Evolutionary conservation across 2,329 filamentous ascomycete genomes (phyloP), one percentile per base, ranked within the genome.

Genomic region (Pseudocercospora macadamiae): DNA sequence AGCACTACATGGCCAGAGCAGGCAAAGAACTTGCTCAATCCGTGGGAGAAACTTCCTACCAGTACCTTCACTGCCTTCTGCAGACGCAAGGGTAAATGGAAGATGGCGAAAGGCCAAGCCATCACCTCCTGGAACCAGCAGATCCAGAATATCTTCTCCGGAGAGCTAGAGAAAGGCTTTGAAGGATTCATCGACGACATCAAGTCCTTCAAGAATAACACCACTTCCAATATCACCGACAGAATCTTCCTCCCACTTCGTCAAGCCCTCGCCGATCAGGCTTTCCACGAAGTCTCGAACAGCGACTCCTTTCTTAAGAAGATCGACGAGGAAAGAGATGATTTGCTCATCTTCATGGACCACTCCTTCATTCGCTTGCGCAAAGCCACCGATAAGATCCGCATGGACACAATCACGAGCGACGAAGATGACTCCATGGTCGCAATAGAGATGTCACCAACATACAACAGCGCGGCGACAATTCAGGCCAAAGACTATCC

Each of bases 31-130:
- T 23, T 52, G 4, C 18, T 57, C 21, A 48, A 58, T 6, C 28
- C n/a, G 3, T 64, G 61, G 61, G 51, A 48, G 21, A 19, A 7
- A 8, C n/a, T 49, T 16, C 34, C 44, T 10, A 34, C 45, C 14
- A 18, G 9, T 7, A 57, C 59, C 7, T 61, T 52, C 14, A 26
- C 25, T 5, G 53, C 61, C 3, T 59, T 52, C 36, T 64, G 52
- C 36, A 48, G 45, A 25, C 36, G 49, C 28, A 47, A 42, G 6
- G 61, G 61, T 19, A 8, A 18, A 2, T 64, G 47, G 51, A 60
- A 57, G 54, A 12, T 34, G 4, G 18, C 51, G 18, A 45, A 39
- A 18, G n/a, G 25, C n/a, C 21, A 42, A 21, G 6, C 6, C 6
- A 23, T 32, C 14, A 34, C 25, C 6, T 4, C 51, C 2, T 63